Base-by-base conservation (phyloP, 2,329 filamentous ascomycete species). In the Penicillium verrucosum region DNA sequence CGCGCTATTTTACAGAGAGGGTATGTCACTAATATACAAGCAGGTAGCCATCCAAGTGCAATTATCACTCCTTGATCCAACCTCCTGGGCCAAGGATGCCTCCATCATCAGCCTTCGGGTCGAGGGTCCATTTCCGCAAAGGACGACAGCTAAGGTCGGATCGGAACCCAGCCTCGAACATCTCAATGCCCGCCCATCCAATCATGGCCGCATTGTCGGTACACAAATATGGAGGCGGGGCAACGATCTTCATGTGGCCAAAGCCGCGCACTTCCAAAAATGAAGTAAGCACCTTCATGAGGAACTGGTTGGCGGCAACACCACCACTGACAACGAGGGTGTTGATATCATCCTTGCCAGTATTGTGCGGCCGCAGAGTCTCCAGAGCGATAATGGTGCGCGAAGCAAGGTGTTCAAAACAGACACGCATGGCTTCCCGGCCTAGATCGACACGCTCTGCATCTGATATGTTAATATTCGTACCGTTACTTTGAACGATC, bases 171-270 rank as follows among this genome's bases (percentile, higher is more conserved):
- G 83, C 85, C 72, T 89, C 82, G 68, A 84, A 97, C 92, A 99
- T 97, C 75, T 97, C 92, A 63, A 92, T 82, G 0, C 89, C 94
- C 1, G 92, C 81, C 93, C 94, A 97, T 1, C 89, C 93, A 70
- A 97, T 92, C 94, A 99, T 99, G 46, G 92, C 90, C 12, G 94
- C 94, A 73, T 99, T 97, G 69, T 99, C 94, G 0, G 91, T 97
- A 70, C 94, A 97, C 51, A 93, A 80, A 41, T 81, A 79, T 10
- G 84, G 74, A 3, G 92, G 92, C n/a, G 94, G 93, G 54, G 88
- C 89, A 30, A 87, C 75, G 8, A 97, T 73, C 11, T 80, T 66
- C 29, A 95, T 72, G 61, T 84, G 65, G 0, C 70, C 68, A 68
- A 85, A 87, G 0, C 89, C 89, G 42, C 88, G 82, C n/a, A 79